These are phyloP conservation scores for Eragrostis tef DNA, from an alignment of 202 grass and related monocot genomes.

Conservation along the genomic window DNA sequence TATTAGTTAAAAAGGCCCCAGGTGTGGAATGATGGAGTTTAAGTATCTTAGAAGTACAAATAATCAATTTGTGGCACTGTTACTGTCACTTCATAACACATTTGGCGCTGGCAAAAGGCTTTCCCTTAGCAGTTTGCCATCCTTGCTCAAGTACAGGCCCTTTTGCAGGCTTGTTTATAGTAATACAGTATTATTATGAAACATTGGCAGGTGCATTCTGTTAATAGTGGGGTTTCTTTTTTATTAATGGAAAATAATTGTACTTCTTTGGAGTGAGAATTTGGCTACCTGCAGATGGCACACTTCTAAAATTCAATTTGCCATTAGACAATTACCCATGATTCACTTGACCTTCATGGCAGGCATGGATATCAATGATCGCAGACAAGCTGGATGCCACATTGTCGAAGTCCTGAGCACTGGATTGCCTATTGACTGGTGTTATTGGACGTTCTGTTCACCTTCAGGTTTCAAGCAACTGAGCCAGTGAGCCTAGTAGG, in stretches of 20 bases:
- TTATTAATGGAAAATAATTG: background rate
- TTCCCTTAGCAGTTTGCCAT: background rate
- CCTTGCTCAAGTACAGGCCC: background rate
- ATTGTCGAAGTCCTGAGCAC: slow-evolving; percentile 50
- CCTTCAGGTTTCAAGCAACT: background rate
- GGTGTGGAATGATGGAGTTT: background rate
- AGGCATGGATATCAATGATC: slow-evolving; percentile 76
- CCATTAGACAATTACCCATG: background rate
- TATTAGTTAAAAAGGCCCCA: background rate
- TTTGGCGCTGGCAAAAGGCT: background rate
- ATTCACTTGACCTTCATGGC: slow-evolving; percentile 23
- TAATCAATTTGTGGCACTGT: background rate
- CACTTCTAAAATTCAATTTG: background rate
- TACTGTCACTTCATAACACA: background rate
- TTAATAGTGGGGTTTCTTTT: background rate
- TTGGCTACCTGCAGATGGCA: background rate
- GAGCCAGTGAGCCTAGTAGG: no score
- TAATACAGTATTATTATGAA: slow-evolving; percentile 5
- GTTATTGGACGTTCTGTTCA: slow-evolving; percentile 1
- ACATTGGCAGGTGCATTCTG: background rate
- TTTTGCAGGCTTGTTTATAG: background rate
- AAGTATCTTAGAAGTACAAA: background rate
- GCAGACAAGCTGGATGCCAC: slow-evolving; percentile 77
- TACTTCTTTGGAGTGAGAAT: background rate
- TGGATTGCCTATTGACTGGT: background rate